These are phyloP conservation scores for Arthroderma sp. DNA, from an alignment of 2,329 filamentous ascomycete genomes.

Conservation along the genomic window DNA sequence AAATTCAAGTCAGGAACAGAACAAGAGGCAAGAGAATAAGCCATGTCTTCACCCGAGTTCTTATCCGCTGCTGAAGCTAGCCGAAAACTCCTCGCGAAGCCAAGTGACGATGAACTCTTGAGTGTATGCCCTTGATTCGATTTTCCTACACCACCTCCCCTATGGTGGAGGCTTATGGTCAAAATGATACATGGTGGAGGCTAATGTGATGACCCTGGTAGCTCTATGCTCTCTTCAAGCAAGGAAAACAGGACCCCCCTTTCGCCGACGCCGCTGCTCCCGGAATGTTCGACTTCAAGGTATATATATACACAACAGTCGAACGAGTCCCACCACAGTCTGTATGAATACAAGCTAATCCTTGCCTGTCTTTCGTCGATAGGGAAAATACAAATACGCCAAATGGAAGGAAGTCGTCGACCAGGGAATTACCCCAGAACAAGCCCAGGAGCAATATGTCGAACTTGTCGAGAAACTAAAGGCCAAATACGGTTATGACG, in stretches of 20 bases:
- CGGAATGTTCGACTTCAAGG: slow-evolving; percentile 31
- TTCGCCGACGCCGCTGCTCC: slow-evolving; percentile 22
- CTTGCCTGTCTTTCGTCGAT: slow-evolving; percentile 1
- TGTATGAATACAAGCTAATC: slow-evolving; percentile 13
- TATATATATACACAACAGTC: slow-evolving; percentile 17
- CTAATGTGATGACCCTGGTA: slow-evolving; percentile 10
- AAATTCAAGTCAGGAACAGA: background rate
- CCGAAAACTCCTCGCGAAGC: slow-evolving; percentile 26
- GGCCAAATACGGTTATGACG: slow-evolving; percentile 45
- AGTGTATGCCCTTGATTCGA: slow-evolving; percentile 17
- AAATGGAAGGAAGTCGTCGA: slow-evolving; percentile 64
- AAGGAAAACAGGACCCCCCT: slow-evolving; percentile 23
- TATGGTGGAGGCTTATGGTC: background rate
- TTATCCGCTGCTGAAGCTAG: slow-evolving; percentile 24
- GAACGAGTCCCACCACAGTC: slow-evolving; percentile 15
- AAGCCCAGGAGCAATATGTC: slow-evolving; percentile 69
- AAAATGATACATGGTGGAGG: background rate
- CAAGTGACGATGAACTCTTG: slow-evolving; percentile 26
- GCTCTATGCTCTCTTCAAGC: slow-evolving; percentile 33
- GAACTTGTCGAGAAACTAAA: slow-evolving; percentile 60
- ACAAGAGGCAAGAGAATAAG: background rate
- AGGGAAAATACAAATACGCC: slow-evolving; percentile 70
- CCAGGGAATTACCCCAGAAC: slow-evolving; percentile 47
- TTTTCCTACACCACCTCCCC: background rate
- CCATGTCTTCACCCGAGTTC: slow-evolving; percentile 17